Base-by-base conservation (phyloP, 805 yeast species). In the Candida peoriensis region DNA sequence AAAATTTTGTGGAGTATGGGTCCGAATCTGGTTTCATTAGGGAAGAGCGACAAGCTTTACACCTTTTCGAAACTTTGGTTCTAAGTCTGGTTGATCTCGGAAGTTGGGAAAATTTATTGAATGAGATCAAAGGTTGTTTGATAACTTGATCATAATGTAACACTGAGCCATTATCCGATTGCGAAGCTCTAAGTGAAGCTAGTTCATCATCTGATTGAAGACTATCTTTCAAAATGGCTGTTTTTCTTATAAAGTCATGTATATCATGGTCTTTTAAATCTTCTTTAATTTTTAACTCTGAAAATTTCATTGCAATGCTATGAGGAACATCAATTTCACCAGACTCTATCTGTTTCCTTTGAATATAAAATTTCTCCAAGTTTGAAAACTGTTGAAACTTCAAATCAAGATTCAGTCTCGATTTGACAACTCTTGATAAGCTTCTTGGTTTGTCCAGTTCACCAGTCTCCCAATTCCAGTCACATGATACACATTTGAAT, bases 1-100 rank as follows among this genome's bases (percentile, higher is more conserved):
- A 53, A 30, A 54, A 54, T 28, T 50, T 54, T 3, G 42, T 43
- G 3, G 57, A 52, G 3, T 32, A 10, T 10, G 52, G 44, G 10
- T 46, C 53, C 2, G 32, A 20, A 19, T 54, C 59, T 11, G 59
- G 59, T 31, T 53, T 53, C 49, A 52, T 46, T 13, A 54, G 23
- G 6, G 46, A 41, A 2, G 44, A 31, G 7, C 59, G 46, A 28
- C 59, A 54, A 6, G 55, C 46, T 36, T 54, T 54, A 29, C 59
- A 54, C 4, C 55, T 28, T 26, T 47, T 48, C 8, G 54, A 41
- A 8, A 37, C 34, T 32, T 53, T 54, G 2, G 51, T 41, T 28
- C 37, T 13, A 4, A 54, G 38, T 18, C 34, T 43, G 7, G 50
- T 45, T 4, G 47, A 38, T 1, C 36, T 24, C 13, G 58, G 59